Percentiles rank a stretch among this genome's conserved stretches.
These are phyloP conservation scores for Acorus calamus DNA, from an alignment of 106 monocot genomes.

Conservation along the genomic window DNA sequence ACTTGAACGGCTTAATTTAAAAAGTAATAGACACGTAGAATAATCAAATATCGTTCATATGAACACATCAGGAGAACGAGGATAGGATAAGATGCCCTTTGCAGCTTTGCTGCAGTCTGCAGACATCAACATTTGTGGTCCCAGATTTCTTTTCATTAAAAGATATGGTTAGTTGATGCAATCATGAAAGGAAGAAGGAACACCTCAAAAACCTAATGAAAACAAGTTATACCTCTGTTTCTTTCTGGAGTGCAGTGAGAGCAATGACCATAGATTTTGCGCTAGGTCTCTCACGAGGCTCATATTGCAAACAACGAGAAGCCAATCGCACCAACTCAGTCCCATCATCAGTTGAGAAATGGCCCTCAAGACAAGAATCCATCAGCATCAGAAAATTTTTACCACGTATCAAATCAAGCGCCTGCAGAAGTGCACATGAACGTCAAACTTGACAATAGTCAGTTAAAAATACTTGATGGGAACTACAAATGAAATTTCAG, in stretches of 20 bases:
- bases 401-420: conserved; percentile 75
- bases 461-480: too few relatives aligned
- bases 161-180: too few relatives aligned
- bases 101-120: too few relatives aligned
- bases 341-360: conserved; percentile 82
- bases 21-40: too few relatives aligned
- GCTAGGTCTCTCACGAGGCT: conserved; percentile 83
- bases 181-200: neutral
- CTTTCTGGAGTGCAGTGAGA: conserved; percentile 65
- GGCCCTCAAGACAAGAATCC: conserved; percentile 93
- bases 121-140: too few relatives aligned
- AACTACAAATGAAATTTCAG: too few relatives aligned
- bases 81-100: too few relatives aligned
- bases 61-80: too few relatives aligned
- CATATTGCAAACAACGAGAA: conserved; percentile 87
- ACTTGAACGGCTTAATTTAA: too few relatives aligned
- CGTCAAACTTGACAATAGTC: too few relatives aligned
- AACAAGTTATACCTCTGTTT: conserved; percentile 39
- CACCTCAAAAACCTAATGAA: neutral
- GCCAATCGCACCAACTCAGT: conserved; percentile 75
- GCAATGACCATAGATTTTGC: conserved; percentile 54
- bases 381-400: conserved; percentile 77
- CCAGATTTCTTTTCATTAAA: too few relatives aligned
- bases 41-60: too few relatives aligned
- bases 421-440: conserved; percentile 33